Percentiles rank a stretch among this genome's conserved stretches.
Evolutionary conservation across 495 filamentous ascomycete species (phyloP).

Genomic region (Amniculicola lignicola): DNA sequence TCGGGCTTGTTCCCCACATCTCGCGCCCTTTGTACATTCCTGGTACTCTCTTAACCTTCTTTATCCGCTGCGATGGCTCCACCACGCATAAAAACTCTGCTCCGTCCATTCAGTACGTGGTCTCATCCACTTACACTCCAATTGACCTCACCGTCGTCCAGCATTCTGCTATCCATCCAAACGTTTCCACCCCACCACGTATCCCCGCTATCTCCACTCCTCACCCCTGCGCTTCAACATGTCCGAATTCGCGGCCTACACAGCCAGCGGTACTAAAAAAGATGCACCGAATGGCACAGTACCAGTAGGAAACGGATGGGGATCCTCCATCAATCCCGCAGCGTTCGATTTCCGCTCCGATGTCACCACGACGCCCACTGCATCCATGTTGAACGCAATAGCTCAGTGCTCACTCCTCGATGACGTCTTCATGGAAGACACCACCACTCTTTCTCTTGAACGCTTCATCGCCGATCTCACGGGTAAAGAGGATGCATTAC

Average conservation of each 20-base stretch:
- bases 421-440: slow-evolving; percentile 81
- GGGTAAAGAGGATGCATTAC: slow-evolving; percentile 66
- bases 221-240: slow-evolving; percentile 11
- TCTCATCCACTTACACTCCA: slow-evolving; percentile 12
- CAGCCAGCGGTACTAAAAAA: slow-evolving; percentile 17
- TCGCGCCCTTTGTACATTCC: too few relatives aligned
- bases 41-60: too few relatives aligned
- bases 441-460: slow-evolving; percentile 69
- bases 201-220: not conserved
- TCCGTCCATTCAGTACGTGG: slow-evolving; percentile 24
- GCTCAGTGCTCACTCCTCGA: slow-evolving; percentile 56
- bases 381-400: slow-evolving; percentile 71
- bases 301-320: slow-evolving; percentile 49
- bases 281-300: not conserved
- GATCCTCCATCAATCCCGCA: slow-evolving; percentile 54
- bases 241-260: slow-evolving; percentile 23
- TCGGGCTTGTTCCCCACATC: too few relatives aligned
- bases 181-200: not conserved
- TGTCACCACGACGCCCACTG: slow-evolving; percentile 81
- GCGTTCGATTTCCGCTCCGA: slow-evolving; percentile 69
- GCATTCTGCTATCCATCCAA: not conserved
- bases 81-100: not conserved
- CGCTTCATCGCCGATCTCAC: slow-evolving; percentile 65
- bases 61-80: slow-evolving; percentile 25
- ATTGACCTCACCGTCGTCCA: slow-evolving; percentile 16